Conservation (phyloP, 148 eudicot genomes). For the Pouteria glomerata region DNA sequence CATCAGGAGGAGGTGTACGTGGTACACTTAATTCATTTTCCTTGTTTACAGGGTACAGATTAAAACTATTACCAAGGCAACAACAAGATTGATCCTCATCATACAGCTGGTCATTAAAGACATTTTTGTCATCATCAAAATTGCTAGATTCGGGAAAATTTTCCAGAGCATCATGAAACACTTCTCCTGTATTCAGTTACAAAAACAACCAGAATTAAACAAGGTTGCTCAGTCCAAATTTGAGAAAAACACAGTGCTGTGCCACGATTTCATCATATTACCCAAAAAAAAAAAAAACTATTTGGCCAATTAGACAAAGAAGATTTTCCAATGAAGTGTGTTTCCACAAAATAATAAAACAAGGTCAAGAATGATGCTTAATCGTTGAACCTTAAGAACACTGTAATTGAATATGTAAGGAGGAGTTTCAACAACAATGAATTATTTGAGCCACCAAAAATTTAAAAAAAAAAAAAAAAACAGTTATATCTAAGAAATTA, state of each 20-base stretch:
- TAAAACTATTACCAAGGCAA: conserved; percentile 27
- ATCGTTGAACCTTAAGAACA: no score
- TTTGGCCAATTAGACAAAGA: background rate
- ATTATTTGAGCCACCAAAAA: no score
- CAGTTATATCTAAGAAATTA: no score
- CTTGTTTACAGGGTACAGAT: conserved; percentile 24
- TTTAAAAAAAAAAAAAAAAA: no score
- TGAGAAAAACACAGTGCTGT: background rate
- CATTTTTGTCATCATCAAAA: conserved; percentile 30
- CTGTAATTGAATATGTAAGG: no score
- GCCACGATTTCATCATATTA: no score
- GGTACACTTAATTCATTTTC: conserved; percentile 19
- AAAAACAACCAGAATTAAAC: conserved; percentile 1
- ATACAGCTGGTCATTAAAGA: conserved; percentile 21
- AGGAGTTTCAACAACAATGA: no score
- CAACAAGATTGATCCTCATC: conserved; percentile 36
- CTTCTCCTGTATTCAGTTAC: conserved; percentile 53
- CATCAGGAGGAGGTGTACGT: conserved; percentile 62
- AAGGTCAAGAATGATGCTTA: no score
- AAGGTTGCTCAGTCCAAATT: background rate
- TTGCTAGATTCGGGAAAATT: conserved; percentile 31
- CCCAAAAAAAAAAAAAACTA: no score
- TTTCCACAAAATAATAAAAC: no score
- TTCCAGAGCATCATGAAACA: conserved; percentile 67
- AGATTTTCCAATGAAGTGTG: background rate